Conservation (phyloP, 768 basidiomycete genomes). For the Tubosaeta sp. region DNA sequence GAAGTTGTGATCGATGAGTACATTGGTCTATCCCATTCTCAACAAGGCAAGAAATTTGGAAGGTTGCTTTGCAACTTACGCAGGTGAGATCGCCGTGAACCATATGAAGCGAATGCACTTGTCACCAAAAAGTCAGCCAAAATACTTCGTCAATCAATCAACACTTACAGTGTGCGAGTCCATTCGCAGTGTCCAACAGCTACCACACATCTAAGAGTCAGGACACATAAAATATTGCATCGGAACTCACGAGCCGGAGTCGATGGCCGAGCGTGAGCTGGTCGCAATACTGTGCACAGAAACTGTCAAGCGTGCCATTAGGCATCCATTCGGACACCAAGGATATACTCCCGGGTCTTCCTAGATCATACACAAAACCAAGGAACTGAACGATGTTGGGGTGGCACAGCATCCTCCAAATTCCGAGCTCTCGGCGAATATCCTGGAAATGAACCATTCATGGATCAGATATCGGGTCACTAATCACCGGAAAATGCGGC, state of each 20-base stretch:
- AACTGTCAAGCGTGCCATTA: conserved; percentile 21
- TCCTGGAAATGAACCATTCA: conserved; percentile 1
- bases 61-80: neutral
- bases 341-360: conserved; percentile 13
- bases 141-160: no score
- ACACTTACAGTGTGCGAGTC: conserved; percentile 3
- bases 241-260: neutral
- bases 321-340: conserved; percentile 29
- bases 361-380: conserved; percentile 20
- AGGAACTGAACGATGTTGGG: conserved; percentile 20
- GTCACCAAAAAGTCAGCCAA: neutral
- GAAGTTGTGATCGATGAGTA: conserved; percentile 10
- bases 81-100: conserved; percentile 13
- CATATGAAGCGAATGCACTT: conserved; percentile 9
- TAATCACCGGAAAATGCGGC: no score
- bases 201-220: conserved; percentile 13
- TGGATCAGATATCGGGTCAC: neutral
- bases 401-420: conserved; percentile 24
- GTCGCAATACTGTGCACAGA: conserved; percentile 6
- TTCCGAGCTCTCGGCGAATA: conserved; percentile 20
- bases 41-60: no score
- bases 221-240: conserved; percentile 15
- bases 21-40: conserved; percentile 4
- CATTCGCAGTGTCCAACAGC: conserved; percentile 10
- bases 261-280: neutral